phyloP scores from a whole-genome alignment of 1,284 basidiomycete species.

The Malassezia sympodialis region DNA sequence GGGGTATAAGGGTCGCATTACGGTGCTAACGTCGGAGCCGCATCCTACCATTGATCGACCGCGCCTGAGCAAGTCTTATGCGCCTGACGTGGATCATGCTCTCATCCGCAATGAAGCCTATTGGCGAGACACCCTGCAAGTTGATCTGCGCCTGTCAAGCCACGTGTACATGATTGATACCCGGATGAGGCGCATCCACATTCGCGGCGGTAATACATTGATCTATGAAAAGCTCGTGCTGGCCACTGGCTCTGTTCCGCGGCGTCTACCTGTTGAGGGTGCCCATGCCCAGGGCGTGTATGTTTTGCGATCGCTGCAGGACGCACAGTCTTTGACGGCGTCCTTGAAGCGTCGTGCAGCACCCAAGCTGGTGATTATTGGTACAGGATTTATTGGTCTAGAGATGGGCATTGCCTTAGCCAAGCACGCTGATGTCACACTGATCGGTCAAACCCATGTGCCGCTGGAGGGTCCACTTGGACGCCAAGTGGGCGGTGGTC shows the following conservation, averaged over 20 bases:
- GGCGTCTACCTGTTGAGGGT: slow-evolving; percentile 67
- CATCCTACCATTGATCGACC: slow-evolving; percentile 80
- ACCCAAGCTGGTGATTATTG: slow-evolving; percentile 71
- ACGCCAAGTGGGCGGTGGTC: slow-evolving; percentile 64
- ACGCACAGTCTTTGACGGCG: slow-evolving; percentile 66
- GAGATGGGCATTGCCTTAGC: slow-evolving; percentile 69
- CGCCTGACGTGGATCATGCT: slow-evolving; percentile 66
- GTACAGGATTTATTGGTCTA: slow-evolving; percentile 87
- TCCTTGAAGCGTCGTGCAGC: slow-evolving; percentile 51
- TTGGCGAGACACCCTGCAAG: slow-evolving; percentile 69
- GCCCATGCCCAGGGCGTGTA: slow-evolving; percentile 67
- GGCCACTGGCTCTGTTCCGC: slow-evolving; percentile 49
- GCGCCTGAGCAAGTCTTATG: slow-evolving; percentile 77
- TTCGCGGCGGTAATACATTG: slow-evolving; percentile 42
- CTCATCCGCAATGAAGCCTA: slow-evolving; percentile 64
- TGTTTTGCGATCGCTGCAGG: slow-evolving; percentile 63
- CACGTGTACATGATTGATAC: slow-evolving; percentile 29
- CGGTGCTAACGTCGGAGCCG: slow-evolving; percentile 66
- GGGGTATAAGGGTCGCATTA: slow-evolving; percentile 67
- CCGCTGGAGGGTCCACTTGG: slow-evolving; percentile 77
- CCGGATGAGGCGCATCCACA: slow-evolving; percentile 40
- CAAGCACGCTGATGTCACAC: slow-evolving; percentile 61
- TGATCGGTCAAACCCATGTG: slow-evolving; percentile 73
- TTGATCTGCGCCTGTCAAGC: slow-evolving; percentile 61
- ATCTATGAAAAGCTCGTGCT: slow-evolving; percentile 49